Evolutionary conservation across 148 eudicot species (phyloP).

Genomic region (Rhododendron vialii): DNA sequence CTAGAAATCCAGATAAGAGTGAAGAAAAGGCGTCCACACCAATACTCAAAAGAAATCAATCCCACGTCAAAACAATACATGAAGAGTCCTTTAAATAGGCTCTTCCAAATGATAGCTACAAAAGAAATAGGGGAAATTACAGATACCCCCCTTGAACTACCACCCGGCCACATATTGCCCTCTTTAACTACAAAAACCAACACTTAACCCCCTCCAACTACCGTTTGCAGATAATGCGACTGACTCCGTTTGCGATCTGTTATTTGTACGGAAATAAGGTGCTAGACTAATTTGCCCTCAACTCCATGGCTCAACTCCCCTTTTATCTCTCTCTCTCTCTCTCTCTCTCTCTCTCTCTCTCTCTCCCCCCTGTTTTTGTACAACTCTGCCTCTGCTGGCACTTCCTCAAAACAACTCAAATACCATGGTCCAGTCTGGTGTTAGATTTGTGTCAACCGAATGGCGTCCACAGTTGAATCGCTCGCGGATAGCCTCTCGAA

Average conservation of each 20-base stretch:
- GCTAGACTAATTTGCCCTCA: too few relatives aligned
- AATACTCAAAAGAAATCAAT: neutral
- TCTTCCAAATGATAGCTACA: neutral
- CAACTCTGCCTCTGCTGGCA: neutral
- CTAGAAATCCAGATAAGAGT: neutral
- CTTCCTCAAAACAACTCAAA: neutral
- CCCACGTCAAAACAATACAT: neutral
- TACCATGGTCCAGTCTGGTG: neutral
- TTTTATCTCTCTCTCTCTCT: neutral
- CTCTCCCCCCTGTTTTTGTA: neutral
- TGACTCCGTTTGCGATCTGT: too few relatives aligned
- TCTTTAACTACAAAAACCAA: too few relatives aligned
- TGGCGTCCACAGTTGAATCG: constrained; percentile 28
- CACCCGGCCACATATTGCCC: too few relatives aligned
- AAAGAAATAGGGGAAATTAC: neutral
- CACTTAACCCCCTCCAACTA: too few relatives aligned
- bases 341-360: neutral
- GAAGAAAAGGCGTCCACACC: neutral
- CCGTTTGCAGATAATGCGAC: too few relatives aligned
- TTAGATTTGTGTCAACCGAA: constrained; percentile 16
- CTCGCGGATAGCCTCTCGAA: constrained; percentile 32
- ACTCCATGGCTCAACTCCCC: too few relatives aligned
- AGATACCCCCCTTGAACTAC: too few relatives aligned
- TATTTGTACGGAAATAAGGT: too few relatives aligned
- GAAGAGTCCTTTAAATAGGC: neutral